phyloP scores from a whole-genome alignment of 2,329 filamentous ascomycete species.

The Cordyceps farinosa region DNA sequence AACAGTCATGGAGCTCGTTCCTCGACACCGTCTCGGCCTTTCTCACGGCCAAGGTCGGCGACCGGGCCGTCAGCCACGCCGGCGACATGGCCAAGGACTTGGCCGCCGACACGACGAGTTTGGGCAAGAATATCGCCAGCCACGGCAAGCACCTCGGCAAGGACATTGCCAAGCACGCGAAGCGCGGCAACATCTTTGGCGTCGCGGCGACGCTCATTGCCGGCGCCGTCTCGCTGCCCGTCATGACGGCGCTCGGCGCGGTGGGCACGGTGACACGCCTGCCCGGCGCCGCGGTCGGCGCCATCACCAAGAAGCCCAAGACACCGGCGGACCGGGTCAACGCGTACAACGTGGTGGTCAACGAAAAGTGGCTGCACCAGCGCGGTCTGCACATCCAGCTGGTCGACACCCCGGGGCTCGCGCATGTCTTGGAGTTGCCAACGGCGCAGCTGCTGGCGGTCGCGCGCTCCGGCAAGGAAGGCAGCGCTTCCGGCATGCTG shows the following conservation, averaged over 20 bases:
- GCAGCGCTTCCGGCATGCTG: conserved; percentile 14
- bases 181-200: conserved; percentile 38
- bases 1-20: conserved; percentile 34
- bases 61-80: conserved; percentile 42
- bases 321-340: conserved; percentile 40
- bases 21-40: conserved; percentile 43
- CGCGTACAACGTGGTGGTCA: conserved; percentile 41
- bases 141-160: conserved; percentile 38
- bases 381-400: conserved; percentile 38
- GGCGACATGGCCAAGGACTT: conserved; percentile 38
- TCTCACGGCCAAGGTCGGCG: conserved; percentile 42
- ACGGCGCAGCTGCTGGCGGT: conserved; percentile 19
- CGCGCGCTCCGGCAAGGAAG: conserved; percentile 16
- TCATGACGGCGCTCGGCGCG: conserved; percentile 35
- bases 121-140: conserved; percentile 34
- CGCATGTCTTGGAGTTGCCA: conserved; percentile 11
- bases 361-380: conserved; percentile 40
- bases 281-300: conserved; percentile 33
- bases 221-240: conserved; percentile 37
- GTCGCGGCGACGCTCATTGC: conserved; percentile 35
- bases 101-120: conserved; percentile 32
- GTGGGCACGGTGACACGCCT: conserved; percentile 34
- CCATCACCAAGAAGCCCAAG: conserved; percentile 36
- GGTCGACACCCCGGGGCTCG: conserved; percentile 30
- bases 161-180: conserved; percentile 34